Conservation (phyloP, 805 yeast genomes). For the Saturnispora quitensis region DNA sequence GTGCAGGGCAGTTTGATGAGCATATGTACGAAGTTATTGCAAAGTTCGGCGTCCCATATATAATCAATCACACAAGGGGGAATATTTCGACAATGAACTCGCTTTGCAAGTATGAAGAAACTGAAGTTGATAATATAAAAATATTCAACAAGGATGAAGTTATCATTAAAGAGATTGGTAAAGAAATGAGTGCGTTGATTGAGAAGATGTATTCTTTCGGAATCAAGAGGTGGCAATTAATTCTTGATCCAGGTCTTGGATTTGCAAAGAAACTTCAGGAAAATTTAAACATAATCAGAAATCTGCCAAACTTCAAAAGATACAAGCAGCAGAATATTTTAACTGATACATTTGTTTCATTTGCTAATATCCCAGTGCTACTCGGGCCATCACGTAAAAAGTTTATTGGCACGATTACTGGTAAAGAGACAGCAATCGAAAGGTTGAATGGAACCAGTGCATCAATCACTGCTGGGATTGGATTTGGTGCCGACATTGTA, state of each 20-base stretch:
- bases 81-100: slow-evolving; percentile 62
- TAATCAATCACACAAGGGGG: slow-evolving; percentile 82
- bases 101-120: slow-evolving; percentile 42
- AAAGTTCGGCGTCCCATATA: slow-evolving; percentile 60
- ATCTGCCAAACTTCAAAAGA: slow-evolving; percentile 36
- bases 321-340: slow-evolving; percentile 27
- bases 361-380: slow-evolving; percentile 55
- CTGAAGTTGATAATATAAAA: slow-evolving; percentile 21
- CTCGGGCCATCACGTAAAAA: slow-evolving; percentile 85
- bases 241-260: slow-evolving; percentile 93
- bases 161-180: slow-evolving; percentile 43
- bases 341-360: slow-evolving; percentile 29
- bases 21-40: slow-evolving; percentile 64
- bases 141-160: slow-evolving; percentile 11
- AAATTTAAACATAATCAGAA: slow-evolving; percentile 55
- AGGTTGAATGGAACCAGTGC: slow-evolving; percentile 74
- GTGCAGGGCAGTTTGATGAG: slow-evolving; percentile 67
- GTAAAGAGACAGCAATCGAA: slow-evolving; percentile 44
- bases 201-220: slow-evolving; percentile 51
- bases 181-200: slow-evolving; percentile 55
- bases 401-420: slow-evolving; percentile 71
- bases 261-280: slow-evolving; percentile 80
- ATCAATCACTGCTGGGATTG: slow-evolving; percentile 61
- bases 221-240: slow-evolving; percentile 80
- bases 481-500: slow-evolving; percentile 68